Base-by-base conservation (phyloP, 2,329 filamentous ascomycete species). In the Epichloe elymi region DNA sequence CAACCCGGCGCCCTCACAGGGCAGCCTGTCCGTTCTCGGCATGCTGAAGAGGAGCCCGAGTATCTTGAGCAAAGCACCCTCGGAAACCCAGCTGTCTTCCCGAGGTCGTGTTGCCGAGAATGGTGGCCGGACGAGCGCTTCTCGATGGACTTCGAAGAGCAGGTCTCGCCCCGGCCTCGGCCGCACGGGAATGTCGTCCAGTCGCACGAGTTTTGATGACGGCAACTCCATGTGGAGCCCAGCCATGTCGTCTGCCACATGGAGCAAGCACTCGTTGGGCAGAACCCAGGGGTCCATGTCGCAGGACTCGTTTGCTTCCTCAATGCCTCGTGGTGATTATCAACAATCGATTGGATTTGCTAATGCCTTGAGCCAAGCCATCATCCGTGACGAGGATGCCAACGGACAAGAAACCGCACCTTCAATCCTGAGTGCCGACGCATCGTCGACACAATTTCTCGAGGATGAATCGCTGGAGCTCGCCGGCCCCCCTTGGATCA, bases 261-360 rank as follows among this genome's bases (percentile, higher is more conserved):
- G 90, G 89, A 96, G 90, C 70, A 91, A 88, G 60, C 87, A 93
- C 62, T 97, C 91, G 0, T 76, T 95, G 54, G 88, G 90, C 35
- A 88, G 94, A 63, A 95, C 89, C 0, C 83, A 94, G 55, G 89
- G 88, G 0, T 91, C 89, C 3, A 86, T 93, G 74, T 96, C 90
- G 4, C 86, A 96, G 60, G 88, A 95, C 63, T 95, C 90, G 1
- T 83, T 97, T 59, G 85, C 83, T 19, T 89, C 87, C 2, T 78
- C 82, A 36, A 84, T 84, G 65, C 82, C 81, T 5, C 79, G 83
- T 45, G 82, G 81, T 41, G 89, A 95, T 60, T 96, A 91, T 65
- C 89, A 96, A 67, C 90, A 95, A 67, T 94, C 89, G 0, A 95
- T 98, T 62, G 93, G 93, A 0, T 98, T 98, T 63, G 93, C 93